These are phyloP conservation scores for Penicillium canescens DNA, from an alignment of 495 filamentous ascomycete genomes.

Conservation along the genomic window DNA sequence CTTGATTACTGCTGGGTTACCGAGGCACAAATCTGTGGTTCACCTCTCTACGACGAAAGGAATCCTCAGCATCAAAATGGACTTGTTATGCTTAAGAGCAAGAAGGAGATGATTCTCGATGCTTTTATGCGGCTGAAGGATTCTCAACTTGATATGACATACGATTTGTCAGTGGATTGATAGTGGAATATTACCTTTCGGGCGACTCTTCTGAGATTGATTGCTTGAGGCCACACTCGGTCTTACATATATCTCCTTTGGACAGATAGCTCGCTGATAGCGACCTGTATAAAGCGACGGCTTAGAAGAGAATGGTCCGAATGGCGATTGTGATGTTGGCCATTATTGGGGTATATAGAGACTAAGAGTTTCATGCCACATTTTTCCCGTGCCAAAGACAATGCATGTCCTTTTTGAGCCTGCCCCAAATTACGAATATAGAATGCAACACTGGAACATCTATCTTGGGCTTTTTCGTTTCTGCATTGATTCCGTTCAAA, in stretches of 20 bases:
- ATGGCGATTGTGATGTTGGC: not conserved
- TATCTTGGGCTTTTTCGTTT: too few relatives aligned
- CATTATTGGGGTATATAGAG: not conserved
- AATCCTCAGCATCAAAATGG: conserved; percentile 1
- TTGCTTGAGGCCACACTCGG: not conserved
- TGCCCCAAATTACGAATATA: too few relatives aligned
- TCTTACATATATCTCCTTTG: too few relatives aligned
- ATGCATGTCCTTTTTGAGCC: too few relatives aligned
- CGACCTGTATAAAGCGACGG: too few relatives aligned
- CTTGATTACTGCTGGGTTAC: conserved; percentile 3
- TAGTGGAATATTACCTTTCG: not conserved
- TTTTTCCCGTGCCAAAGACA: not conserved
- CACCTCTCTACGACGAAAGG: not conserved
- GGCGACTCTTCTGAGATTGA: not conserved
- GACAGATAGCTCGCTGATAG: too few relatives aligned
- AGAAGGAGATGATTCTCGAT: conserved; percentile 2
- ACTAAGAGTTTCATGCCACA: not conserved
- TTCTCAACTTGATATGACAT: not conserved
- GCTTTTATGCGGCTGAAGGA: not conserved
- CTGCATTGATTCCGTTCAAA: too few relatives aligned
- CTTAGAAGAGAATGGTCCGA: too few relatives aligned
- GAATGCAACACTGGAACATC: too few relatives aligned
- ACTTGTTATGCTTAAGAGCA: conserved; percentile 5
- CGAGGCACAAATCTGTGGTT: not conserved
- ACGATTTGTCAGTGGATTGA: not conserved